These are phyloP conservation scores for Aspergillus fumigatus DNA, from an alignment of 2,329 filamentous ascomycete genomes.

Conservation along the genomic window DNA sequence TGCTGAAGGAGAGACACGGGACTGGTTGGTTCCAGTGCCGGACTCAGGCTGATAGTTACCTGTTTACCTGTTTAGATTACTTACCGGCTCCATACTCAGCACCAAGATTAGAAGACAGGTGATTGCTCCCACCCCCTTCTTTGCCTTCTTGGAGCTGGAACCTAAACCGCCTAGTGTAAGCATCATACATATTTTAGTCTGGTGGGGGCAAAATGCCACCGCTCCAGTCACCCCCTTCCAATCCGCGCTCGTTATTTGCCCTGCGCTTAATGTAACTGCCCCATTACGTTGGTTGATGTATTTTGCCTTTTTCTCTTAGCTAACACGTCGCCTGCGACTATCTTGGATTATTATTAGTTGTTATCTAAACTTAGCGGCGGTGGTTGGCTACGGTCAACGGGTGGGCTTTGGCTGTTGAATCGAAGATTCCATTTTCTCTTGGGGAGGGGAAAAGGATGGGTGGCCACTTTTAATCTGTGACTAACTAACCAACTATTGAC, in stretches of 20 bases:
- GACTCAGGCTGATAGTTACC: not conserved
- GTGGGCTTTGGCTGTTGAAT: not conserved
- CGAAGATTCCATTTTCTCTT: not conserved
- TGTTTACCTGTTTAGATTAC: not conserved
- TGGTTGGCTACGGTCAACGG: not conserved
- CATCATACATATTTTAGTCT: conserved; percentile 18
- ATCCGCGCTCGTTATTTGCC: not conserved
- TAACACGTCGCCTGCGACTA: not conserved
- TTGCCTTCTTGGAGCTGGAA: conserved; percentile 18
- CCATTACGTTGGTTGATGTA: not conserved
- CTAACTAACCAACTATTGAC: not conserved
- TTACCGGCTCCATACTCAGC: not conserved
- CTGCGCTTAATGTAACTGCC: not conserved
- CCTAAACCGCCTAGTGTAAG: conserved; percentile 15
- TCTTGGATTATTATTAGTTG: not conserved
- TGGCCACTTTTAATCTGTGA: not conserved
- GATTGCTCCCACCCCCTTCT: not conserved
- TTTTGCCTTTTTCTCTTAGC: not conserved
- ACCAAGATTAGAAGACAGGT: not conserved
- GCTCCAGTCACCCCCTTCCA: not conserved
- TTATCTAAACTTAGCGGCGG: not conserved
- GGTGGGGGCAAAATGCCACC: conserved; percentile 1
- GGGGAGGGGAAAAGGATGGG: not conserved
- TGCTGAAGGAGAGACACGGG: not conserved
- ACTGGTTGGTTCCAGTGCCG: not conserved